A percentile compares a stretch with the other conserved stretches of the same genome.
Conservation (phyloP, 345 rosid genomes). For the Eutrema yunnanense region DNA sequence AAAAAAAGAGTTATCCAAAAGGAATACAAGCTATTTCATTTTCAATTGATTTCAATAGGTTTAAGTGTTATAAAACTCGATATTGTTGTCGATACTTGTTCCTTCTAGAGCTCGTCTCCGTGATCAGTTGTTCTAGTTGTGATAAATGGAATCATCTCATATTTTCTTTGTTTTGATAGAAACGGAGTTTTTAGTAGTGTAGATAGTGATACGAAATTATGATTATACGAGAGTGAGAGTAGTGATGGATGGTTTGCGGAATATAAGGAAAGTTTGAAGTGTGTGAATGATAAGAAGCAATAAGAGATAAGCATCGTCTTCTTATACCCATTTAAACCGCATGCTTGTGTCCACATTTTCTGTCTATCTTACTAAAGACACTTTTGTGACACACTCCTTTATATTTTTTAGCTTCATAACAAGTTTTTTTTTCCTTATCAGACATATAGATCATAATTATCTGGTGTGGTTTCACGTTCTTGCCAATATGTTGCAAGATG, state of each 20-base stretch:
- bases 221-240: neutral
- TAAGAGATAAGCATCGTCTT: slow-evolving; percentile 8
- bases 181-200: neutral
- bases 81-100: too few relatives aligned
- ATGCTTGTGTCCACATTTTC: neutral
- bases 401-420: slow-evolving; percentile 9
- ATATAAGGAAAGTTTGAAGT: slow-evolving; percentile 8
- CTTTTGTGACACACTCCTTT: neutral
- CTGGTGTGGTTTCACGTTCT: neutral
- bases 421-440: neutral
- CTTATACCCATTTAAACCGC: slow-evolving; percentile 15
- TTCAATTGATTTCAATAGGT: too few relatives aligned
- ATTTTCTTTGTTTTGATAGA: too few relatives aligned
- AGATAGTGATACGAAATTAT: neutral
- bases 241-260: neutral
- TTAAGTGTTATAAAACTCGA: too few relatives aligned
- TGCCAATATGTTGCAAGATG: slow-evolving; percentile 1
- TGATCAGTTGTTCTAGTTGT: too few relatives aligned
- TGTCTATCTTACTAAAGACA: neutral
- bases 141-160: too few relatives aligned
- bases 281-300: slow-evolving; percentile 16
- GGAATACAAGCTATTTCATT: too few relatives aligned
- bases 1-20: too few relatives aligned
- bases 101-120: too few relatives aligned
- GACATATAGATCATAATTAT: neutral